Evolutionary conservation across 2,329 filamentous ascomycete species (phyloP).

Genomic region (Xylaria sp.): DNA sequence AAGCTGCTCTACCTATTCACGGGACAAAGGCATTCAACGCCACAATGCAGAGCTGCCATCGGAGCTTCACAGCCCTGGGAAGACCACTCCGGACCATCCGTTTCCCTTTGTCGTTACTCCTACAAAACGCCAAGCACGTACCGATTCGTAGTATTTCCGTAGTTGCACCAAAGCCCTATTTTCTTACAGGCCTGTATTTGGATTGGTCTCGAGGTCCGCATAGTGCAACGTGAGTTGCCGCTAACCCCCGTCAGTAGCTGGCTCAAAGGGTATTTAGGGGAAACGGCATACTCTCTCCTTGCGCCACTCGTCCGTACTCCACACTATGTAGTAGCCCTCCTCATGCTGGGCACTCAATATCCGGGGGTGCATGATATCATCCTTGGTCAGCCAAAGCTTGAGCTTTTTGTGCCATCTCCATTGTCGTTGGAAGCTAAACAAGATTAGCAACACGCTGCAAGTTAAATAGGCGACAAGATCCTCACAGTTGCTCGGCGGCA

Average conservation of each 20-base stretch:
- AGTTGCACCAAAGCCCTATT: constrained; percentile 23
- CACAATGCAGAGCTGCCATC: constrained; percentile 17
- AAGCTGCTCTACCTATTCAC: constrained; percentile 18
- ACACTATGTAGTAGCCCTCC: constrained; percentile 70
- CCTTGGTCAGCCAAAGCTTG: constrained; percentile 70
- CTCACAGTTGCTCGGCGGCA: constrained; percentile 68
- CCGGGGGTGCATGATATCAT: constrained; percentile 68
- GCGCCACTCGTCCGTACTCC: constrained; percentile 66
- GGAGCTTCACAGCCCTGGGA: constrained; percentile 11
- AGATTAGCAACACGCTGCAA: constrained; percentile 23
- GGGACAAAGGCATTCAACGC: constrained; percentile 25
- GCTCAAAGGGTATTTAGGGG: neutral
- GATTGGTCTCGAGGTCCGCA: constrained; percentile 61
- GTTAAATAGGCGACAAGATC: neutral
- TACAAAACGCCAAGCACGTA: constrained; percentile 33
- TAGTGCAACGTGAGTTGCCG: constrained; percentile 67
- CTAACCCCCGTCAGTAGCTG: constrained; percentile 44
- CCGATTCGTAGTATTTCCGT: constrained; percentile 21
- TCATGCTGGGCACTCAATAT: constrained; percentile 63
- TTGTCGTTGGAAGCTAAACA: constrained; percentile 62
- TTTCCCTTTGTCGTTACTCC: constrained; percentile 33
- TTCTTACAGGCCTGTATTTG: constrained; percentile 25
- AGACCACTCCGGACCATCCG: constrained; percentile 24
- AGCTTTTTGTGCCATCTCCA: constrained; percentile 74
- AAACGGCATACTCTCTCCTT: constrained; percentile 62